Evolutionary conservation across 2,329 filamentous ascomycete genomes (phyloP), one percentile per base, ranked within the genome.

Genomic region (Aureobasidium sp.): DNA sequence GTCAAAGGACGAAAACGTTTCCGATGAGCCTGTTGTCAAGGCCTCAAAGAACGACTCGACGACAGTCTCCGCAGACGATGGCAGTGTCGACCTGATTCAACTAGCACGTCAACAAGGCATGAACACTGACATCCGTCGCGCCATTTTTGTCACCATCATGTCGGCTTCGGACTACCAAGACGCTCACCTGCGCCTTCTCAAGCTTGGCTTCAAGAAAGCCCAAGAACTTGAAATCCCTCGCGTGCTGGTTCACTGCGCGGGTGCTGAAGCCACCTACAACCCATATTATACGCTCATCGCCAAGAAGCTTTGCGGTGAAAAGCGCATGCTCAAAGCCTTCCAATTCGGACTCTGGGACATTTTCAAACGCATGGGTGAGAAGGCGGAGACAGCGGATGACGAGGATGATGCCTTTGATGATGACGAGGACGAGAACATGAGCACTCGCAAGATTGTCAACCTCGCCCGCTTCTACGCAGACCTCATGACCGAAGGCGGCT

Each of bases 111-210:
- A 88, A 47, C 88, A 95, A 65, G 86, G 90, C 21, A 90, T 96
- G 83, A 94, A 90, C 70, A 95, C 90, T 0, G 85, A 90, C 61
- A 82, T 94, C 21, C 87, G 92, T 47, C 84, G 90, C 57, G 89
- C 90, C n/a, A 95, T 99, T 62, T 99, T 99, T 73, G 83, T 95
- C 35, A 86, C 91, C 4, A 85, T 99, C 62, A 88, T 96, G 79
- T 92, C 89, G 11, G 89, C 90, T 0, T 83, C 82, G 10, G 90
- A 96, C 70, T 90, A 83, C 70, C 86, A 91, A 66, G 90, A 97
- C 68, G 94, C 91, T 0, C 86, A 92, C 67, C 76, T 86, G 10
- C 87, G 91, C 19, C 79, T 96, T 8, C 78, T 86, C 62, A 95
- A 95, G 70, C 82, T 99, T 10, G 85, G 85, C 37, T 80, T 99